A percentile compares a stretch with the other conserved stretches of the same genome.
These are phyloP conservation scores for Aureobasidium sp. DNA, from an alignment of 2,329 filamentous ascomycete species.

Conservation along the genomic window DNA sequence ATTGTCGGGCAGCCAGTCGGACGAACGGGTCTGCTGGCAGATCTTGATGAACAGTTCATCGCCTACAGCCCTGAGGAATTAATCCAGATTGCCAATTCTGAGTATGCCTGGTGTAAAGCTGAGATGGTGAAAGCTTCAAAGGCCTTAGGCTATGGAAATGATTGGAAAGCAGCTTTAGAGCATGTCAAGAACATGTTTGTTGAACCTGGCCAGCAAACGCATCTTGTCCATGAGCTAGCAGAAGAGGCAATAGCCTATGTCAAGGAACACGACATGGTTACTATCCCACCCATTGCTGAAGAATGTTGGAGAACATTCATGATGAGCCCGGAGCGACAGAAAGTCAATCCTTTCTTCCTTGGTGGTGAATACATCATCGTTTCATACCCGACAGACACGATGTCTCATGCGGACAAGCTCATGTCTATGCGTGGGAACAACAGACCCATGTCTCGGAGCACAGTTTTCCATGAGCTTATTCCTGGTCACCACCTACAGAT, in stretches of 20 bases:
- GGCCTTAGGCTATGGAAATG: conserved; percentile 41
- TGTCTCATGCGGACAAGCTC: conserved; percentile 49
- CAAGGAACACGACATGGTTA: conserved; percentile 48
- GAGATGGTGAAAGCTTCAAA: conserved; percentile 48
- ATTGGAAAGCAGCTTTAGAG: conserved; percentile 50
- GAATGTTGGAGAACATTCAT: conserved; percentile 51
- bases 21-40: conserved; percentile 43
- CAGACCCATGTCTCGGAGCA: conserved; percentile 50
- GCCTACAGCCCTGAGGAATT: conserved; percentile 53
- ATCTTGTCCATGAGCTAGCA: conserved; percentile 47
- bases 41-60: conserved; percentile 52
- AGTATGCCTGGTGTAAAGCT: conserved; percentile 50
- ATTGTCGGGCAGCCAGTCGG: conserved; percentile 55
- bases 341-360: conserved; percentile 54
- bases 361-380: conserved; percentile 50
- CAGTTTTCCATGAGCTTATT: conserved; percentile 57
- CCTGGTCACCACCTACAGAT: conserved; percentile 52
- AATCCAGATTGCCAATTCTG: conserved; percentile 43
- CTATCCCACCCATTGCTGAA: conserved; percentile 47
- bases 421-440: conserved; percentile 58
- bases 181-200: conserved; percentile 51
- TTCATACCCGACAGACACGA: conserved; percentile 48
- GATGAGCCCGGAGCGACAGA: conserved; percentile 49
- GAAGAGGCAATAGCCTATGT: conserved; percentile 49
- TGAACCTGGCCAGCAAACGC: conserved; percentile 47